Evolutionary conservation across 2,329 filamentous ascomycete species (phyloP).

Genomic region (Fusarium irregulare): DNA sequence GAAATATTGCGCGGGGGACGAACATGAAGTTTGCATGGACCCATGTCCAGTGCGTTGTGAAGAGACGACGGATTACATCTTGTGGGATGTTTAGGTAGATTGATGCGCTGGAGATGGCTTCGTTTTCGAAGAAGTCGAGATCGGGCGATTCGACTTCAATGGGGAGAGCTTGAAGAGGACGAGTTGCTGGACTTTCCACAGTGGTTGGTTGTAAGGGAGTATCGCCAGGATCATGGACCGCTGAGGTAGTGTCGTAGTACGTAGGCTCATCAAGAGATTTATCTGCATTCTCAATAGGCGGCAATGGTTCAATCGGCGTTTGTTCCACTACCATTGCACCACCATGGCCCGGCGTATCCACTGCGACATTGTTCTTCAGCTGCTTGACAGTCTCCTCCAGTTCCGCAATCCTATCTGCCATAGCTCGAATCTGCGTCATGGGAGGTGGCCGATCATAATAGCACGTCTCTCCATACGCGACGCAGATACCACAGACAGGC

Average conservation of each 20-base stretch:
- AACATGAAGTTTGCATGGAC: slow-evolving; percentile 5
- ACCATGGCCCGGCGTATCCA: no score
- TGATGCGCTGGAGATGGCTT: not conserved
- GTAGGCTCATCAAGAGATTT: not conserved
- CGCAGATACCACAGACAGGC: not conserved
- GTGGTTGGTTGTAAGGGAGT: not conserved
- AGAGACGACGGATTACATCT: not conserved
- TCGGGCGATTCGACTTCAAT: not conserved
- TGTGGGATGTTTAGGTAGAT: not conserved
- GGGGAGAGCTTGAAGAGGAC: not conserved
- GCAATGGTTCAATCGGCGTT: not conserved
- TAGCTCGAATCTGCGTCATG: not conserved
- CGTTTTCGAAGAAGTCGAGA: not conserved
- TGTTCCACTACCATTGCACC: not conserved
- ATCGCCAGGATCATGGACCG: not conserved
- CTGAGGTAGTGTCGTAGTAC: not conserved
- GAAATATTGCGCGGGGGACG: not conserved
- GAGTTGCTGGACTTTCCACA: not conserved
- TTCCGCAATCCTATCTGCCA: slow-evolving; percentile 3
- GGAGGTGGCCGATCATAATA: slow-evolving; percentile 2
- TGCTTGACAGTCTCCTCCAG: not conserved
- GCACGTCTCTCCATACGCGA: not conserved
- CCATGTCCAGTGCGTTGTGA: slow-evolving; percentile 4
- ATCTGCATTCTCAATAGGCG: not conserved
- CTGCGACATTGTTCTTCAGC: not conserved